Base-by-base conservation (phyloP, 352 stramenopile genomes). In the Phytopythium montanum region DNA sequence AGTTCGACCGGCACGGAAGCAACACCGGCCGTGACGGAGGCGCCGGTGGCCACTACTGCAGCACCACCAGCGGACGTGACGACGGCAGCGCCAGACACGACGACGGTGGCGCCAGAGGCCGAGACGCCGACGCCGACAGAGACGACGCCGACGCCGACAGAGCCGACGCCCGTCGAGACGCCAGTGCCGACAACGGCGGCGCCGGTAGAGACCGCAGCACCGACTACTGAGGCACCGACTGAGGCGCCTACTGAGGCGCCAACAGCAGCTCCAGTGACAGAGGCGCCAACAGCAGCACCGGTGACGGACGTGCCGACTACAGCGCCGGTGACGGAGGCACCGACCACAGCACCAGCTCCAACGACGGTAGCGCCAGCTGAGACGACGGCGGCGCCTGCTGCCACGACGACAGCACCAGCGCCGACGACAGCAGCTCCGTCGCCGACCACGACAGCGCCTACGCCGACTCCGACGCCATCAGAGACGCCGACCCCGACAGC, bases 401-500 rank as follows among this genome's bases (percentile, higher is more conserved):
- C 51, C 0, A 57, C 59, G 4, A 54, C 28, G 12, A 28, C 39
- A 23, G 25, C 54, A 0, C 26, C 53, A 16, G 36, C 41, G 7
- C 29, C 36, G 21, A 42, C 36, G 10, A 41, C 50, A 10, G 4
- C 34, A 25, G 8, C 31, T 2, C 45, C 44, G 28, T 10, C 54
- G 0, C 39, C 50, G 0, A 57, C 59, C 3, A 39, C 28, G 1
- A 26, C 39, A 23, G 14, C 54, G 10, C 34, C 56, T 8, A 64
- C 60, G 29, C 55, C 61, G 26, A 44, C 46, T 6, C n/a, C 51
- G n/a, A 54, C 61, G 16, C 64, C 64, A 21, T 23, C 48, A 25
- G 19, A n/a, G 14, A 67, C 61, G 6, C 16, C 60, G 21, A 69
- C 58, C n/a, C 28, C 57, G 5, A 57, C 56, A 5, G 54, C 62